A percentile compares a stretch with the other conserved stretches of the same genome.
phyloP scores from a whole-genome alignment of 2,329 filamentous ascomycete species.

The Capronia epimyces region DNA sequence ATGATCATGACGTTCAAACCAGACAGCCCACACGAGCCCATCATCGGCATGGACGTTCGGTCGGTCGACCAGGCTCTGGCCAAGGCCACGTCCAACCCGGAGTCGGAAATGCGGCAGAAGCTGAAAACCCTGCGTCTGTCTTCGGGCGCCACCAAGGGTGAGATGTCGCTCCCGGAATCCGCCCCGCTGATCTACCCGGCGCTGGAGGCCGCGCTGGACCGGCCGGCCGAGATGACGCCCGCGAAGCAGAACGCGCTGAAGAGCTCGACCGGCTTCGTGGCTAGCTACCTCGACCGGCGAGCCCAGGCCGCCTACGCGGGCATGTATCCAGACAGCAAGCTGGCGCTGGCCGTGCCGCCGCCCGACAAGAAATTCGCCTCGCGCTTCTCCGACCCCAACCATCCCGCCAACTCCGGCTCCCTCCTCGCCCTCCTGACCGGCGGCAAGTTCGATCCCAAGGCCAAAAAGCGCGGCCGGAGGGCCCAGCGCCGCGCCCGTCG shows the following conservation, averaged over 20 bases:
- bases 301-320: conserved; percentile 41
- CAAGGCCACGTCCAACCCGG: conserved; percentile 30
- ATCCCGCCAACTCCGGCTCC: conserved; percentile 47
- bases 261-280: conserved; percentile 36
- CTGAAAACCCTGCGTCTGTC: conserved; percentile 18
- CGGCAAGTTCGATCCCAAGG: conserved; percentile 32
- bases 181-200: conserved; percentile 48
- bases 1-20: conserved; percentile 53
- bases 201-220: conserved; percentile 22
- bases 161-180: conserved; percentile 40
- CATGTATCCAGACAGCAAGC: conserved; percentile 40
- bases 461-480: conserved; percentile 10
- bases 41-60: conserved; percentile 31
- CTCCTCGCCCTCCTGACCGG: conserved; percentile 46
- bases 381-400: conserved; percentile 49
- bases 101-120: conserved; percentile 10
- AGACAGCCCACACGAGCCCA: conserved; percentile 30
- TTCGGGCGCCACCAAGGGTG: conserved; percentile 32
- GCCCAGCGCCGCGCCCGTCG: conserved; percentile 12
- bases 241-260: conserved; percentile 24
- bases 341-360: conserved; percentile 36
- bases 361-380: conserved; percentile 40
- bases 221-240: not conserved
- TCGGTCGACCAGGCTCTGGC: conserved; percentile 28
- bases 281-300: conserved; percentile 47